A percentile compares a stretch with the other conserved stretches of the same genome.
These are phyloP conservation scores for Colletotrichum spinosum DNA, from an alignment of 2,329 filamentous ascomycete genomes.

Conservation along the genomic window DNA sequence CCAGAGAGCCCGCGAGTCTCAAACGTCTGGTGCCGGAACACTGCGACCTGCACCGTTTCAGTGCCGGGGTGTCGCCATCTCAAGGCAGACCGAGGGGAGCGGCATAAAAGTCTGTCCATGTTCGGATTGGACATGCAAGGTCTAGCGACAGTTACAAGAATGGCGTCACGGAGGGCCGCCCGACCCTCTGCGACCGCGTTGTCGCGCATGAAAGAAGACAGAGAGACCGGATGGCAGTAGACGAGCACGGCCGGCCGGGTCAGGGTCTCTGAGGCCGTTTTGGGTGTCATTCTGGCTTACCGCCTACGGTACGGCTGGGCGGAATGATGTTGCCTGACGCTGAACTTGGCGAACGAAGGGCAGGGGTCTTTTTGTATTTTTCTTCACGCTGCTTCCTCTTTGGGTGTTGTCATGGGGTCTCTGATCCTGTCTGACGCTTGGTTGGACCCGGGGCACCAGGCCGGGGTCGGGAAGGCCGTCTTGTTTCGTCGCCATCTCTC, in stretches of 20 bases:
- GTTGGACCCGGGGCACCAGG: constrained; percentile 13
- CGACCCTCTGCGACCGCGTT: background rate
- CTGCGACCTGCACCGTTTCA: constrained; percentile 48
- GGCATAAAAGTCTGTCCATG: constrained; percentile 35
- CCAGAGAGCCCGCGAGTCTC: constrained; percentile 44
- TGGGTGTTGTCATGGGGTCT: constrained; percentile 10
- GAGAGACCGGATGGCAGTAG: constrained; percentile 36
- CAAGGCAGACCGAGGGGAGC: constrained; percentile 3
- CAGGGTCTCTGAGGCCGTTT: constrained; percentile 36
- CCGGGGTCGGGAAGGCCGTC: constrained; percentile 19
- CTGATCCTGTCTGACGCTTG: constrained; percentile 5
- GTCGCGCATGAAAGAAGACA: constrained; percentile 20
- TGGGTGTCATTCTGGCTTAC: constrained; percentile 20
- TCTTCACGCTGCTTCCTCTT: background rate
- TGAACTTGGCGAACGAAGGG: constrained; percentile 17
- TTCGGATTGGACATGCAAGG: constrained; percentile 35
- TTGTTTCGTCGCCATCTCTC: constrained; percentile 31
- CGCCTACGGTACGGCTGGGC: background rate
- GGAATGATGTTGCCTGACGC: too few relatives aligned
- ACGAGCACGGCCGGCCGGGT: constrained; percentile 9
- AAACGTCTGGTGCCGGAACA: constrained; percentile 46
- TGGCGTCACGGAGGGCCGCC: constrained; percentile 26
- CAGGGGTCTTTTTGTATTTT: background rate
- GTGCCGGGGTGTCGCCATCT: constrained; percentile 28
- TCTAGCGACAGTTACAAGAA: constrained; percentile 2